Conservation (phyloP, 2,329 filamentous ascomycete genomes). For the Juglanconis sp. region DNA sequence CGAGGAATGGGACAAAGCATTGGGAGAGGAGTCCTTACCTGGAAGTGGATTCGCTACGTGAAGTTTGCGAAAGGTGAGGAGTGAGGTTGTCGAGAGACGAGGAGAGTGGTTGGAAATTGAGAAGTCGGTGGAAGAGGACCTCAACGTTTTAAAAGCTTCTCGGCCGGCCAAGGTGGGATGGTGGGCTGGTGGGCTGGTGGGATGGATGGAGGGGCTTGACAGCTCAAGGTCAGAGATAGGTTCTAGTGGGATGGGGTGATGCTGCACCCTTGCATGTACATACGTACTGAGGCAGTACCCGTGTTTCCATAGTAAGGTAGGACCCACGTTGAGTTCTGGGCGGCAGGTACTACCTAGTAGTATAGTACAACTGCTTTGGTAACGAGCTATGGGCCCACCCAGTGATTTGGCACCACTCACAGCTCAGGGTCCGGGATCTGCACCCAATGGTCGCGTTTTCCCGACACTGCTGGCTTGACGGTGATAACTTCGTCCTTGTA, state of each 20-base stretch:
- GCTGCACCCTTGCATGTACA: background rate
- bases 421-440: background rate
- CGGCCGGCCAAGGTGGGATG: conserved; percentile 4
- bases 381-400: conserved; percentile 5
- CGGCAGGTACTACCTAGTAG: background rate
- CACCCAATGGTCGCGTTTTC: background rate
- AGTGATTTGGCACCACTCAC: conserved; percentile 2
- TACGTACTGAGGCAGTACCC: too few species aligned
- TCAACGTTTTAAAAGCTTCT: conserved; percentile 18
- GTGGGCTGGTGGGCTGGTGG: background rate
- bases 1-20: background rate
- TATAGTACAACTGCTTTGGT: background rate
- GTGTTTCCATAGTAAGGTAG: background rate
- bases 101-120: background rate
- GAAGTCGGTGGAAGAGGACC: conserved; percentile 3
- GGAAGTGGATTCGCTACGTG: conserved; percentile 5
- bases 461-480: background rate
- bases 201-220: background rate
- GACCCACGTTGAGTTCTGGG: too few species aligned
- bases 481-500: background rate
- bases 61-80: background rate
- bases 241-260: conserved; percentile 14
- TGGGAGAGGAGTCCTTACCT: conserved; percentile 9
- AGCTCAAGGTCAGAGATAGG: background rate
- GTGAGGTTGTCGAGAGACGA: conserved; percentile 8